These are phyloP conservation scores for Lipomyces starkeyi DNA, from an alignment of 805 yeast species.

Conservation along the genomic window DNA sequence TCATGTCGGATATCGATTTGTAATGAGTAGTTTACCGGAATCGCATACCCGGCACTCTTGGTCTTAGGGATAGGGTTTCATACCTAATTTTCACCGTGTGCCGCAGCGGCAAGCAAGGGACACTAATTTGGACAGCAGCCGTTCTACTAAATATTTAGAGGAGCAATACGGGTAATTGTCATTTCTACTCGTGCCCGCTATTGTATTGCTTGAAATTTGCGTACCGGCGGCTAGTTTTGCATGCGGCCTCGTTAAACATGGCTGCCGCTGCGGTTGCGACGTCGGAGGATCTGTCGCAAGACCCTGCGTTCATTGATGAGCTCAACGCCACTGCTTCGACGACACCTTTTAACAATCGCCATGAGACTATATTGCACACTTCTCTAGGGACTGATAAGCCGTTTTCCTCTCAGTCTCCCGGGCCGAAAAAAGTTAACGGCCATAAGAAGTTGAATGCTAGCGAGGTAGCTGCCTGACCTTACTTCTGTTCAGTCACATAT, in stretches of 20 bases:
- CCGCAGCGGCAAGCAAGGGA: too few species aligned
- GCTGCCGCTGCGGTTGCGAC: constrained; percentile 12
- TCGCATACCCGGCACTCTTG: too few species aligned
- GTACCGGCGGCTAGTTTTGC: neutral
- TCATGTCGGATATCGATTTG: too few species aligned
- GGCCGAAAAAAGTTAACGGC: neutral
- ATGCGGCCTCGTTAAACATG: neutral
- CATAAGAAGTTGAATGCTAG: constrained; percentile 3
- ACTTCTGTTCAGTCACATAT: neutral
- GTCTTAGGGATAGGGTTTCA: too few species aligned
- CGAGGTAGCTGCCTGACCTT: neutral
- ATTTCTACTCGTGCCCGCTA: too few species aligned
- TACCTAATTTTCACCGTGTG: too few species aligned
- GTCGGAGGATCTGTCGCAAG: constrained; percentile 25
- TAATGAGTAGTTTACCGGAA: too few species aligned
- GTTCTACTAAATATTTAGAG: too few species aligned
- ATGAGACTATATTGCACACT: neutral
- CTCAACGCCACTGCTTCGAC: constrained; percentile 22
- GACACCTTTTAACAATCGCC: constrained; percentile 1
- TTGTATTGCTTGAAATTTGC: neutral
- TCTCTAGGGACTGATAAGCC: neutral
- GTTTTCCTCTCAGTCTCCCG: neutral
- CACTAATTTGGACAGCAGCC: too few species aligned
- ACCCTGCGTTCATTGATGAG: constrained; percentile 25
- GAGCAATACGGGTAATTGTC: too few species aligned